Base-by-base conservation (phyloP, 2,329 filamentous ascomycete species). In the Lachnellula cervina region DNA sequence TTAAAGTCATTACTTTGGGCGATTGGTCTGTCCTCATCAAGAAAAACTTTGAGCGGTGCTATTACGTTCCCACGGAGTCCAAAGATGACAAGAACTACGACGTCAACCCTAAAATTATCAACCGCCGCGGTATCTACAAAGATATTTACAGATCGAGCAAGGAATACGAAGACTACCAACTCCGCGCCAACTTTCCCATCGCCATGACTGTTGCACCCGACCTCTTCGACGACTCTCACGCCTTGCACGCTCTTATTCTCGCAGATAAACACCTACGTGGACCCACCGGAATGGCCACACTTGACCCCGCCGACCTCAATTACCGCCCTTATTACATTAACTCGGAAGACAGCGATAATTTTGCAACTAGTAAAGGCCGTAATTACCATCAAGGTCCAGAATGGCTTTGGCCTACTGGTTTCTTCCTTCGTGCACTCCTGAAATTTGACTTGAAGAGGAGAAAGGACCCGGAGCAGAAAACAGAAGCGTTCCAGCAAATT, bases 341-440 rank as follows among this genome's bases (percentile, higher is more conserved):
- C 75, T 89, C 87, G 63, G 93, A 97, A 68, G 94, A 99, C 73
- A 93, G 87, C 57, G 84, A 83, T 13, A 89, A 97, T 71, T 97
- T 97, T 68, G 83, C 89, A 11, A 97, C 93, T 0, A 85, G 88
- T 64, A 97, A 97, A 73, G 94, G 94, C 49, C 82, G 94, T 55
- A 99, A 97, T 73, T 99, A 99, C 74, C 94, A 99, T 72, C 93
- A 97, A 72, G 94, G 94, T 4, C 95, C 94, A 0, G 94, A 99
- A 72, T 99, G 94, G 94, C 76, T 97, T 23, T 99, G 94, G 94
- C 95, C 93, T 0, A 93, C 90, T 1, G 94, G 94, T 4, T 99
- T 91, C 77, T 99, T 96, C 79, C 78, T 97, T 21, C 86, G 95
- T 49, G 94, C 94, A 1, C 76, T 99, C 62, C 80, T 99, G 60